Base-by-base conservation (phyloP, 2,329 filamentous ascomycete genomes). In the Ophiocordyceps camponoti-saundersi region DNA sequence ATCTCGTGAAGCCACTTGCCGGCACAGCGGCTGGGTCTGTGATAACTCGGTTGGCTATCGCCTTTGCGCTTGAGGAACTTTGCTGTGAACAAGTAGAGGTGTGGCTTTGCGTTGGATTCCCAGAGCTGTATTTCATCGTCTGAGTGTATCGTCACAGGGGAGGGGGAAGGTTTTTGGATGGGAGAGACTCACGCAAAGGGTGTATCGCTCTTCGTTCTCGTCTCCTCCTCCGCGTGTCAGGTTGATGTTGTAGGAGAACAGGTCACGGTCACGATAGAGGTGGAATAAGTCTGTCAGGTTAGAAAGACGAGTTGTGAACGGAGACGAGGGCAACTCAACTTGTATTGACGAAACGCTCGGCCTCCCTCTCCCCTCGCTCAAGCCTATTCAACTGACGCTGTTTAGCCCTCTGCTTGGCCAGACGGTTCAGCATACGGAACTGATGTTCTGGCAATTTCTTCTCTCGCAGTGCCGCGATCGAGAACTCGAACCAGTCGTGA, bases 101-200 rank as follows among this genome's bases (percentile, higher is more conserved):
- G 67, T 0, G 80, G 80, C 15, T 64, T 61, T 12, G 70, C 64
- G 49, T 76, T 69, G 6, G 79, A 82, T 59, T 86, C 77, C 64
- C 78, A 85, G 45, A 89, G 68, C 80, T 87, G 51, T n/a, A 18
- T 41, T 21, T 6, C n/a, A n/a, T n/a, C n/a, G n/a, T n/a, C n/a
- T n/a, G 30, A n/a, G 18, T 3, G 13, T 10, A 18, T 16, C 43
- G 10, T 18, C n/a, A n/a, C n/a, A 22, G 41, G n/a, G 21, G 8
- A 44, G 22, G 23, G 2, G n/a, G n/a, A n/a, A 16, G 36, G n/a
- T 16, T n/a, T 22, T 23, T 40, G n/a, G n/a, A n/a, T n/a, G n/a
- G n/a, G n/a, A 12, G 43, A 6, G 6, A 62, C 74, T 63, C 64
- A 84, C 80, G 49, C 69, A 73, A 2, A 85, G 59, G 0, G 68